phyloP scores from a whole-genome alignment of 208 protist species.

The Leishmania amazonensis region DNA sequence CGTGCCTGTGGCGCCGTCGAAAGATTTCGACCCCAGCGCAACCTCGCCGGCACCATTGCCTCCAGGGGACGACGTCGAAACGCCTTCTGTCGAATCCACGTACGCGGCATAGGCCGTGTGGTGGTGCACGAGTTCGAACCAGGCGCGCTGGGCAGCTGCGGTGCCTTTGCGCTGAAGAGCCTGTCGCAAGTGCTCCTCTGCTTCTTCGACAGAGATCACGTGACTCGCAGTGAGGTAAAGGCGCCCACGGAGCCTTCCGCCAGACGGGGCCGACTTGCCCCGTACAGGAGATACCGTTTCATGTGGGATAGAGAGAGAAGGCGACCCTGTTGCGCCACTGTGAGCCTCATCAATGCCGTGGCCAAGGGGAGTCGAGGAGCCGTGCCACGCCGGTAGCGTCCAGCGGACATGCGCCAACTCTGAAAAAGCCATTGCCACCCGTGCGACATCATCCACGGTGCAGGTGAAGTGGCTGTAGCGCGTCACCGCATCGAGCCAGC shows the following conservation, averaged over 20 bases:
- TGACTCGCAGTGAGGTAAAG: constrained; percentile 29
- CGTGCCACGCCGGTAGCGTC: constrained; percentile 14
- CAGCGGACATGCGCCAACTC: constrained; percentile 50
- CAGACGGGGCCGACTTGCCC: neutral
- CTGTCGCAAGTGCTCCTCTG: constrained; percentile 15
- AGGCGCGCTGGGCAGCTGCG: constrained; percentile 21
- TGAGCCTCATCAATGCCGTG: neutral
- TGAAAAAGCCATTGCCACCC: constrained; percentile 56
- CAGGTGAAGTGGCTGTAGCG: constrained; percentile 61
- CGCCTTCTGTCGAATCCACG: neutral
- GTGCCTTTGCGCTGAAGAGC: constrained; percentile 21
- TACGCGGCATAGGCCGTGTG: constrained; percentile 48
- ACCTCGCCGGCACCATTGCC: neutral
- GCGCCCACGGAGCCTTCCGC: constrained; percentile 22
- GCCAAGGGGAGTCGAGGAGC: neutral
- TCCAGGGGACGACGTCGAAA: neutral
- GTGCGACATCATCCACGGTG: constrained; percentile 61
- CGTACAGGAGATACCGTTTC: neutral
- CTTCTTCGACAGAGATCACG: constrained; percentile 50
- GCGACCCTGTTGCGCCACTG: neutral
- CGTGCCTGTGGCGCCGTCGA: neutral
- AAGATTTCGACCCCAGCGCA: neutral
- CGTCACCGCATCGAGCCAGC: constrained; percentile 69
- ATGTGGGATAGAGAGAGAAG: neutral
- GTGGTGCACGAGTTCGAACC: constrained; percentile 33